These are phyloP conservation scores for Xylaria sp. DNA, from an alignment of 2,329 filamentous ascomycete genomes.

Conservation along the genomic window DNA sequence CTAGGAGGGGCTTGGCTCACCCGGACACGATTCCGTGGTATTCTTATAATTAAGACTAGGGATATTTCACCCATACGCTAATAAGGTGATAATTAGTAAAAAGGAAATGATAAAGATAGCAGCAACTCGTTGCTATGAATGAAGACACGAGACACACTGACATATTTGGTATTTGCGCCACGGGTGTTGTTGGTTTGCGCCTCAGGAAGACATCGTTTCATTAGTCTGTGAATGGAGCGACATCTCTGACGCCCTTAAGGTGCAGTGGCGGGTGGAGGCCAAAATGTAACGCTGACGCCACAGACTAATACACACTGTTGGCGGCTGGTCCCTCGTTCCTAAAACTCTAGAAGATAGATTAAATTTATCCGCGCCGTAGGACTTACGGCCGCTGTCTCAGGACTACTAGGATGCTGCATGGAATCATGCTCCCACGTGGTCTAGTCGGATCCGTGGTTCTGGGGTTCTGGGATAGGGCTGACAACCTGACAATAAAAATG, in stretches of 20 bases:
- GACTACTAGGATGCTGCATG: conserved; percentile 1
- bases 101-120: conserved; percentile 7
- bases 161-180: not conserved
- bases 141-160: not conserved
- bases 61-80: not conserved
- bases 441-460: conserved; percentile 18
- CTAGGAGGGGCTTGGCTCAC: not conserved
- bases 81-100: not conserved
- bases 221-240: not conserved
- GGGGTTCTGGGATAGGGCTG: conserved; percentile 33
- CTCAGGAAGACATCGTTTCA: conserved; percentile 14
- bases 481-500: conserved; percentile 8
- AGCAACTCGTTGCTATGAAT: not conserved
- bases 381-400: conserved; percentile 24
- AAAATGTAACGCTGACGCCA: conserved; percentile 27
- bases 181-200: conserved; percentile 20
- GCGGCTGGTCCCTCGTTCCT: not conserved
- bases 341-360: conserved; percentile 4
- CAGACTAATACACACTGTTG: conserved; percentile 6
- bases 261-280: conserved; percentile 26
- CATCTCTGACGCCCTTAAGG: conserved; percentile 6
- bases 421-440: conserved; percentile 17
- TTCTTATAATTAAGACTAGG: not conserved
- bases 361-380: conserved; percentile 18
- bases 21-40: not conserved